Conservation (phyloP, 2,329 filamentous ascomycete species). For the Pyrenophora graminea region DNA sequence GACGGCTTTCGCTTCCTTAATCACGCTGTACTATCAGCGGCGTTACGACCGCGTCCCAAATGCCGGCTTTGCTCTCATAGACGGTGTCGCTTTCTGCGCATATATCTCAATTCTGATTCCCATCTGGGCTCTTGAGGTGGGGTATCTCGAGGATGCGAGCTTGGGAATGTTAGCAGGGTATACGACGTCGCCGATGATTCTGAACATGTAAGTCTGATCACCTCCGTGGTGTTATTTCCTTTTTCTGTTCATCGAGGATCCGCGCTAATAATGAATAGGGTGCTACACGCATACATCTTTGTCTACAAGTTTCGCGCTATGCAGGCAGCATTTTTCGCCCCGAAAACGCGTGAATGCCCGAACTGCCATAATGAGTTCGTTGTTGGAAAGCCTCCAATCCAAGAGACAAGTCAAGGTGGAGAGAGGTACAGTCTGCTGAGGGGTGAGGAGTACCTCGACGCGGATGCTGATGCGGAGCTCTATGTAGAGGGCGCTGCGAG, state of each 20-base stretch:
- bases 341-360: slow-evolving; percentile 18
- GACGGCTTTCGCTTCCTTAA: slow-evolving; percentile 10
- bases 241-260: background rate
- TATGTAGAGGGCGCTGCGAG: slow-evolving; percentile 10
- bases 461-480: slow-evolving; percentile 17
- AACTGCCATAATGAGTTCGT: slow-evolving; percentile 21
- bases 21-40: slow-evolving; percentile 5
- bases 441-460: slow-evolving; percentile 23
- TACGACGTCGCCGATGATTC: slow-evolving; percentile 23
- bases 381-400: background rate
- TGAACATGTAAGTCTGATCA: slow-evolving; percentile 21
- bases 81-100: slow-evolving; percentile 1
- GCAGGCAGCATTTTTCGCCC: background rate
- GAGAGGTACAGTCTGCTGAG: slow-evolving; percentile 24
- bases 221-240: background rate
- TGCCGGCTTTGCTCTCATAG: slow-evolving; percentile 9
- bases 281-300: slow-evolving; percentile 18
- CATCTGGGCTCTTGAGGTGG: slow-evolving; percentile 18
- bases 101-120: slow-evolving; percentile 20
- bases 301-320: slow-evolving; percentile 6
- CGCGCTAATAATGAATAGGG: slow-evolving; percentile 6
- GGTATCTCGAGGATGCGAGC: slow-evolving; percentile 1
- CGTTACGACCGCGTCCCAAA: slow-evolving; percentile 5
- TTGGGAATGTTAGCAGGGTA: slow-evolving; percentile 21
- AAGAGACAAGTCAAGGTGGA: slow-evolving; percentile 4